phyloP scores from a whole-genome alignment of 257 asterid species.

The Datura wrightii region DNA sequence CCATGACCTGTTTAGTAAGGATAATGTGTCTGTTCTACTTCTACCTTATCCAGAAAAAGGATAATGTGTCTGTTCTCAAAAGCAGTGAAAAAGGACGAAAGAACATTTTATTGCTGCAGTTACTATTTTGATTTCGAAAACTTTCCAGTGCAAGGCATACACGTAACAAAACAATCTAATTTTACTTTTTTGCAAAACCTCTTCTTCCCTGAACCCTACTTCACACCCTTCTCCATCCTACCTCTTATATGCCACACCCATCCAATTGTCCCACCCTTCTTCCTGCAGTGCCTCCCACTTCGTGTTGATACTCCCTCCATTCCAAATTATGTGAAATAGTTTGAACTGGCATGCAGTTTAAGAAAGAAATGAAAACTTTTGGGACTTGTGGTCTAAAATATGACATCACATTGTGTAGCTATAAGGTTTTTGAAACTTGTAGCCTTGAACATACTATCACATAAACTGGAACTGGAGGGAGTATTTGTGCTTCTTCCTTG shows the following conservation, averaged over 20 bases:
- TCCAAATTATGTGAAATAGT: background rate
- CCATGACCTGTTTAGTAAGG: background rate
- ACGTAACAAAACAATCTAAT: background rate
- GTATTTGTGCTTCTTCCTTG: background rate
- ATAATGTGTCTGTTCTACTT: background rate
- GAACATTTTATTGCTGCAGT: background rate
- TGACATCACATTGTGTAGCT: background rate
- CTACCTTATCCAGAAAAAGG: background rate
- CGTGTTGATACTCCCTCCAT: background rate
- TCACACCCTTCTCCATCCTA: background rate
- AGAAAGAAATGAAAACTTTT: background rate
- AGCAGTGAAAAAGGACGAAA: slow-evolving; percentile 6
- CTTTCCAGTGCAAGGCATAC: background rate
- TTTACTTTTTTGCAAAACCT: background rate
- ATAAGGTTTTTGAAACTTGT: background rate
- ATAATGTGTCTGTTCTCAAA: slow-evolving; percentile 12
- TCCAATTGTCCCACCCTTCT: background rate
- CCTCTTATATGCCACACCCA: background rate
- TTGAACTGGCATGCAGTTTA: background rate
- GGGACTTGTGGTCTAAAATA: background rate
- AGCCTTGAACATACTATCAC: background rate
- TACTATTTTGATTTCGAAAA: slow-evolving; percentile 8
- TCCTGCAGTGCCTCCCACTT: background rate
- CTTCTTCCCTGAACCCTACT: background rate
- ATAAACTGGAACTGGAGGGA: background rate